Evolutionary conservation across 306 rosid genomes (phyloP), one percentile per base, ranked within the genome.

Genomic region (Lathyrus oleraceus): DNA sequence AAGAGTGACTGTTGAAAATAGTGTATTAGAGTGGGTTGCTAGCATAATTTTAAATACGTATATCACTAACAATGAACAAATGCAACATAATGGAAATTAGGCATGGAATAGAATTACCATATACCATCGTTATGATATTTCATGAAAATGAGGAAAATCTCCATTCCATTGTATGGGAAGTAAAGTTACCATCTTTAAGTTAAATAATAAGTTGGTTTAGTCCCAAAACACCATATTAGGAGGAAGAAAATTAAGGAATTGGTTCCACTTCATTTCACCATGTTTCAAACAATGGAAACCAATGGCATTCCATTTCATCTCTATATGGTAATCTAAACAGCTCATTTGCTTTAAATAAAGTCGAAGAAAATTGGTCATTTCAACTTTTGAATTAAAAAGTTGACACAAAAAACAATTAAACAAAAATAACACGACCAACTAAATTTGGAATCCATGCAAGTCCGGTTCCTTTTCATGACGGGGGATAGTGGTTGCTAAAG

Each of bases 401-500:
- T 10, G 58, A 1, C 35, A 65, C 17, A 20, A 57, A 32, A 11
- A 70, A 54, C 38, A 36, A 67, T 28, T 13, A 61, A 40, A 61
- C 67, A 27, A 57, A 16, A 30, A 65, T 23, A 51, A 10, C 54
- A 45, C 2, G 61, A 72, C 1, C 40, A 45, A 38, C 40, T 40
- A 53, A 38, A 64, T 47, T 76, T 15, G 15, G 58, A 76, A 61
- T 72, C 21, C 16, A 40, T 5, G 48, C 19, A 6, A 25, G 65
- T 16, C 60, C 14, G 4, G 43, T 54, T 54, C n/a, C 23, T 61
- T 68, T 27, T 51, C 32, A 25, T 23, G 13, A 36, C 30, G 69
- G 48, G 61, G 47, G 61, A 67, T 19, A 52, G 15, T 28, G 19
- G 56, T 43, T 32, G 44, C 60, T 61, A 75, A 68, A 58, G 30